Base-by-base conservation (phyloP, 306 rosid genomes). In the Rosa rugosa region DNA sequence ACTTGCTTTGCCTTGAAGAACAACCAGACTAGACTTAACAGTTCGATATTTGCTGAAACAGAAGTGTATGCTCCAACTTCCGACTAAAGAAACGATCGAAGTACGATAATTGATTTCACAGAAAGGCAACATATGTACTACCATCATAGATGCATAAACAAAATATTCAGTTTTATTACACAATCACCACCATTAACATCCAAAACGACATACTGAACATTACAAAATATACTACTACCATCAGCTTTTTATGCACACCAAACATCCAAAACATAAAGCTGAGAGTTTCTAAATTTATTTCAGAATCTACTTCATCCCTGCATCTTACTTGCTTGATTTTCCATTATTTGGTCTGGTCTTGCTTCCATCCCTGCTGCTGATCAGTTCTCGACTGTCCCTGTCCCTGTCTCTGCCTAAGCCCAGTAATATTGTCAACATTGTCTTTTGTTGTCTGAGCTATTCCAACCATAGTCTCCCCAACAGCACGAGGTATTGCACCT, bases 391-490 rank as follows among this genome's bases (percentile, higher is more conserved):
- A 5, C 23, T 17, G 17, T 2, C 54, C n/a, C 20, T 2, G 18
- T 18, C 11, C 75, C 23, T 70, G 50, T 71, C 41, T 74, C 62
- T 82, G 86, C 69, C 94, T 96, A 45, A 79, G 23, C 23, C 70
- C 45, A 3, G 68, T 31, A 12, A 62, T 34, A 27, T 62, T 27
- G 68, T 65, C 79, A 71, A 84, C 93, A 8, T 87, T 31, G 20
- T 81, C 81, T 77, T 86, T 87, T 0, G 92, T 87, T 47, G 93
- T 80, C 80, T 89, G 71, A 0, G 92, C 97, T 11, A 90, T 91
- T 83, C 90, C 97, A 27, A 75, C 69, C 42, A 91, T 67, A 4
- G 97, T 88, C 73, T 92, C 98, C 2, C 91, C 94, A 47, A 89
- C 75, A 46, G 92, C 92, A 9, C 80, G 84, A 13, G 88, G 36